Conservation (phyloP, 2,329 filamentous ascomycete species). For the Magnaporthales sp. region DNA sequence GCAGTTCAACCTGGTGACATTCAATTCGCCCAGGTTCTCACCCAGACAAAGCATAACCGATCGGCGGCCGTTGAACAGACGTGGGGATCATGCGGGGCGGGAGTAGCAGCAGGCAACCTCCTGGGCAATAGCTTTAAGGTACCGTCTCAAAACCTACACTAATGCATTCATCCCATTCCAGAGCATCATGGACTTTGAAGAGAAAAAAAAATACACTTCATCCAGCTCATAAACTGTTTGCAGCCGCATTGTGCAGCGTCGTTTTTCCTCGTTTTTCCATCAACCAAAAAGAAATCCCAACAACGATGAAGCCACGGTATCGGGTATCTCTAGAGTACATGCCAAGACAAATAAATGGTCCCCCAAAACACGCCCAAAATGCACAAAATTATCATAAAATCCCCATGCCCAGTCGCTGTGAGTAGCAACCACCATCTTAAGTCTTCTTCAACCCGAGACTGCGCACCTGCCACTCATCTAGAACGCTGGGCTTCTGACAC, state of each 20-base stretch:
- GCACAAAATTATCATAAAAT: neutral
- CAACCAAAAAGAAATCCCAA: neutral
- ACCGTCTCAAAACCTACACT: neutral
- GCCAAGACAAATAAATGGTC: neutral
- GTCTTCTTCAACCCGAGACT: neutral
- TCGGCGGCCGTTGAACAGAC: neutral
- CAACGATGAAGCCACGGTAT: neutral
- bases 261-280: too few relatives aligned
- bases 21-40: neutral
- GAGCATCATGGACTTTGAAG: neutral
- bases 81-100: neutral
- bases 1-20: neutral
- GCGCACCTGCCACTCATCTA: conserved; percentile 3
- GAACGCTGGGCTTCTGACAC: conserved; percentile 1
- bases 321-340: neutral
- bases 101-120: neutral
- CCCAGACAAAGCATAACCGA: neutral
- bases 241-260: neutral
- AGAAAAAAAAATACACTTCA: neutral
- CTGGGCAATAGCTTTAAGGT: neutral
- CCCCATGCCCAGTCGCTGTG: neutral
- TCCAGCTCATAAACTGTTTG: neutral
- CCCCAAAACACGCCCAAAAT: neutral
- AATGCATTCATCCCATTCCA: neutral
- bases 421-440: neutral